phyloP scores from a whole-genome alignment of 2,329 filamentous ascomycete genomes.

The Alternaria consortialis region DNA sequence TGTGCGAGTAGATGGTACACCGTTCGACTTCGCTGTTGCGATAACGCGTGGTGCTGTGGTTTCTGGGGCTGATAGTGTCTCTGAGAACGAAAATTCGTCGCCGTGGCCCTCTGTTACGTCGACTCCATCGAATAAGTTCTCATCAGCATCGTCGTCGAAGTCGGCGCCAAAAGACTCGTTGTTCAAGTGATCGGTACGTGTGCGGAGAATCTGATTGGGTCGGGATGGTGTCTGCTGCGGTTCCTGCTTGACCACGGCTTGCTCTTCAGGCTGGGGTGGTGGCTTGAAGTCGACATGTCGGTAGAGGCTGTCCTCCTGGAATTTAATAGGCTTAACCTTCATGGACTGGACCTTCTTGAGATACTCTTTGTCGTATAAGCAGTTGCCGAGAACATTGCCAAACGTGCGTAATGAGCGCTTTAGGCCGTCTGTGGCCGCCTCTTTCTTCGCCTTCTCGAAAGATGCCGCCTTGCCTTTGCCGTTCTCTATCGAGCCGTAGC shows the following conservation, averaged over 20 bases:
- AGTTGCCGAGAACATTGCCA: slow-evolving; percentile 97
- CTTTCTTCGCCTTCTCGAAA: slow-evolving; percentile 99
- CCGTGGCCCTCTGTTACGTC: slow-evolving; percentile 71
- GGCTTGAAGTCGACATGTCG: slow-evolving; percentile 77
- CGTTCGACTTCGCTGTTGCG: slow-evolving; percentile 26
- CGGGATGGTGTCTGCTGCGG: slow-evolving; percentile 34
- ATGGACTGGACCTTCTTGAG: slow-evolving; percentile 88
- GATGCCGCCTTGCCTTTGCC: slow-evolving; percentile 93
- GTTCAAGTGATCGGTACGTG: slow-evolving; percentile 45
- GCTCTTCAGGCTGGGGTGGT: slow-evolving; percentile 49
- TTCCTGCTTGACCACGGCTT: slow-evolving; percentile 40
- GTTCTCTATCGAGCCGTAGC: slow-evolving; percentile 96
- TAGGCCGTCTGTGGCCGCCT: slow-evolving; percentile 92
- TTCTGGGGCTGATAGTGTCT: slow-evolving; percentile 30
- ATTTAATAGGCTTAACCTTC: slow-evolving; percentile 80
- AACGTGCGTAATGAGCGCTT: slow-evolving; percentile 92
- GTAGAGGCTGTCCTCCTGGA: slow-evolving; percentile 81
- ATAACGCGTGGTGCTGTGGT: slow-evolving; percentile 22
- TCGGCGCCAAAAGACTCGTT: slow-evolving; percentile 51
- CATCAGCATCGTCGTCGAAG: slow-evolving; percentile 66
- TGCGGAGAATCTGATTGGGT: slow-evolving; percentile 35
- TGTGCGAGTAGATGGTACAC: slow-evolving; percentile 29
- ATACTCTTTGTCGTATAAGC: slow-evolving; percentile 97
- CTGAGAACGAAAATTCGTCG: slow-evolving; percentile 43
- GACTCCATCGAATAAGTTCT: slow-evolving; percentile 65